Base-by-base conservation (phyloP, 768 basidiomycete genomes). In the Austroboletus eburneus region DNA sequence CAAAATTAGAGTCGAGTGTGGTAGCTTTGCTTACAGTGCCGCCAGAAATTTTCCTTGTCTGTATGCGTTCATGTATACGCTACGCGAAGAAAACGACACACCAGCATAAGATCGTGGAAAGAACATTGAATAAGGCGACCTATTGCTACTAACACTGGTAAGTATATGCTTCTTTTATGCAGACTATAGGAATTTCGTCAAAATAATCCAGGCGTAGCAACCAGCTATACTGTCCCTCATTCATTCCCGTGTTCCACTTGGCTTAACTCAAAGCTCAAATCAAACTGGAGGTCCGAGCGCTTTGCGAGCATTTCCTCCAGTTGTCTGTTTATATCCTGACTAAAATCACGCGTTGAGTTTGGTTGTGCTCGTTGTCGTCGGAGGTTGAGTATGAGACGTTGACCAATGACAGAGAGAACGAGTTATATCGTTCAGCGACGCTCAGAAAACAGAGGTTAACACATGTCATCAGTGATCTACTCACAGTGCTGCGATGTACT, bases 351-450 rank as follows among this genome's bases (percentile, higher is more conserved):
- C 3, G 42, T 56, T 25, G 45, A 30, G 25, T 55, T 39, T 0
- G 37, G 35, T 2, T 5, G 40, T 17, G 22, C n/a, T 22, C 36
- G 45, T 5, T 32, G 45, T 10, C 30, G 30, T 17, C 45, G 47
- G 4, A 58, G 33, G 33, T 57, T 57, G 16, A 57, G 43, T 25
- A 57, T 39, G 18, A 50, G 23, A 9, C 56, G 56, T 24, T 57
- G 56, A 3, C 56, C 56, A 4, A 27, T 21, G 17, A 54, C 34
- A 14, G 33, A 16, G 16, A 58, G 44, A 55, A 9, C 4, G 52
- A 57, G 8, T 30, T 5, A 43, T 27, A 10, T 5, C 25, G 25
- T 27, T 10, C 25, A 5, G 25, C 10, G 25, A n/a, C n/a, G 25
- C 25, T 27, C 25, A 10, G 10, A 10, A 27, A 27, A 27, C 25